phyloP scores from a whole-genome alignment of 176 grass and related monocot species.

The Tuctoria greenei region DNA sequence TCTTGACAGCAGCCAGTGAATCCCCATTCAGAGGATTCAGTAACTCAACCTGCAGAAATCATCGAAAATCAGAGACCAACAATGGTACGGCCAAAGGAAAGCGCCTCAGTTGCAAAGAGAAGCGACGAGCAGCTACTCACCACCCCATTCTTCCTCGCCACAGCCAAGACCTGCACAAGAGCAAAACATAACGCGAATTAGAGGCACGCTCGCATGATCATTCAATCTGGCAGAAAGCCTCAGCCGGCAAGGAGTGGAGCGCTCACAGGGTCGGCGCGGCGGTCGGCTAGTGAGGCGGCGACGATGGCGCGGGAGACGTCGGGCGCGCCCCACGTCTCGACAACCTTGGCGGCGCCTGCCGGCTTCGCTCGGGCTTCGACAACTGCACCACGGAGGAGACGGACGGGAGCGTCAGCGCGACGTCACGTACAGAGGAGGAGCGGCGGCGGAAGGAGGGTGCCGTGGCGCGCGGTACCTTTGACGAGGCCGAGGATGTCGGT shows the following conservation, averaged over 20 bases:
- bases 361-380: slow-evolving; percentile 63
- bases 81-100: background rate
- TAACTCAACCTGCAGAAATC: slow-evolving; percentile 67
- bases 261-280: slow-evolving; percentile 57
- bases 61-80: slow-evolving; percentile 18
- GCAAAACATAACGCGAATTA: background rate
- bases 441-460: background rate
- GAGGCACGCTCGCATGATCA: background rate
- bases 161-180: slow-evolving; percentile 65
- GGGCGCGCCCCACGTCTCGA: slow-evolving; percentile 79
- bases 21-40: slow-evolving; percentile 79
- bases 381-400: slow-evolving; percentile 32
- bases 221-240: background rate
- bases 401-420: background rate
- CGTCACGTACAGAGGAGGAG: background rate
- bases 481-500: slow-evolving; percentile 83
- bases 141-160: slow-evolving; percentile 82
- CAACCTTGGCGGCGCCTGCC: slow-evolving; percentile 61
- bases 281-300: slow-evolving; percentile 61
- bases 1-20: slow-evolving; percentile 54
- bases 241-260: background rate
- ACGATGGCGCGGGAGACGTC: slow-evolving; percentile 64
- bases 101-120: background rate
- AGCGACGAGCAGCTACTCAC: slow-evolving; percentile 43
- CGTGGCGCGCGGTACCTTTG: slow-evolving; percentile 52